Percentiles rank a stretch among this genome's conserved stretches.
Conservation (phyloP, 495 filamentous ascomycete species). For the Penicillium cosmopolitanum region DNA sequence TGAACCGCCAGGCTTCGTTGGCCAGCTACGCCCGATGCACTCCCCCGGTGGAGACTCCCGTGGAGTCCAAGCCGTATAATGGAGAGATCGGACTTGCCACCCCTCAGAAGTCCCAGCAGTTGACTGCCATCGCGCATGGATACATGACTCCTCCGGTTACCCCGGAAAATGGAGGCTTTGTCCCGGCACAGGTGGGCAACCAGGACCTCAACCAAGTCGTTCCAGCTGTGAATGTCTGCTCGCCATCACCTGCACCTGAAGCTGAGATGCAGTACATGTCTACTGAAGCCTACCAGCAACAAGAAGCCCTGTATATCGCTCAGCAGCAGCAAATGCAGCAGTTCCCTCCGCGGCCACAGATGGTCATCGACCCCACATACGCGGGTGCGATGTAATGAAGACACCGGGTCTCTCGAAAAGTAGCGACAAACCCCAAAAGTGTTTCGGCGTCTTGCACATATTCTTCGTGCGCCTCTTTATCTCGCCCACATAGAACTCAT, state of each 20-base stretch:
- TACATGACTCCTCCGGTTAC: slow-evolving; percentile 96
- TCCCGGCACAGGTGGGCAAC: slow-evolving; percentile 32
- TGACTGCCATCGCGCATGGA: slow-evolving; percentile 70
- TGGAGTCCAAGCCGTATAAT: slow-evolving; percentile 58
- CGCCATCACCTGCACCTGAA: slow-evolving; percentile 43
- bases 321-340: slow-evolving; percentile 33
- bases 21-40: slow-evolving; percentile 69
- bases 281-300: slow-evolving; percentile 42
- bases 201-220: slow-evolving; percentile 32
- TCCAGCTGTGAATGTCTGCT: slow-evolving; percentile 34
- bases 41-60: slow-evolving; percentile 65
- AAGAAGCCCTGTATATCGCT: slow-evolving; percentile 39
- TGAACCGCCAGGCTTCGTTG: slow-evolving; percentile 79
- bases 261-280: slow-evolving; percentile 45
- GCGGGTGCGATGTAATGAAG: slow-evolving; percentile 31
- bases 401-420: slow-evolving; percentile 13
- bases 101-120: slow-evolving; percentile 77
- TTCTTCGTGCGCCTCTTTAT: slow-evolving; percentile 22
- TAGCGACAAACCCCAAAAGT: slow-evolving; percentile 25
- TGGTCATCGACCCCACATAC: slow-evolving; percentile 43
- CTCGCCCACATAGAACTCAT: slow-evolving; percentile 19
- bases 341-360: slow-evolving; percentile 39
- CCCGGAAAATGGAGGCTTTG: slow-evolving; percentile 74
- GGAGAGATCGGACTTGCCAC: slow-evolving; percentile 67
- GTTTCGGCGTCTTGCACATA: slow-evolving; percentile 35